phyloP scores from a whole-genome alignment of 1,139 yeast genomes.

The Hyphopichia fennica region DNA sequence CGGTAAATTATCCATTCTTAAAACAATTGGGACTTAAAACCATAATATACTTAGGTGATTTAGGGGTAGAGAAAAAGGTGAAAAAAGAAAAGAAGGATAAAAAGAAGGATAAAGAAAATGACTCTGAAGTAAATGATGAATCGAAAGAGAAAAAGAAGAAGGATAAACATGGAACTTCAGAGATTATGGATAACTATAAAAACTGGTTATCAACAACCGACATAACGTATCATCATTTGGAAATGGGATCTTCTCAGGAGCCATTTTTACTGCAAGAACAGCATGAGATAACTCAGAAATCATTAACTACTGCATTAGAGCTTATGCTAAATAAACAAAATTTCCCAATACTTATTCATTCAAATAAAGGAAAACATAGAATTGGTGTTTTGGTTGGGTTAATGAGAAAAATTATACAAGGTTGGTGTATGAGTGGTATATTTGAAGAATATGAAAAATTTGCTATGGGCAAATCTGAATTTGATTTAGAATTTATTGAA shows the following conservation, averaged over 20 bases:
- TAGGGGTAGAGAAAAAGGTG: conserved; percentile 34
- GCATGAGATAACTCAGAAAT: conserved; percentile 38
- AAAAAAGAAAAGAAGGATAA: conserved; percentile 41
- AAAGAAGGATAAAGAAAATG: conserved; percentile 19
- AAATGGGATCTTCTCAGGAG: conserved; percentile 72
- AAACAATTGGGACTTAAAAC: conserved; percentile 71
- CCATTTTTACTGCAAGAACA: conserved; percentile 60
- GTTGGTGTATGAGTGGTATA: conserved; percentile 91
- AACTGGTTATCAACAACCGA: conserved; percentile 60
- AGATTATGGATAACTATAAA: conserved; percentile 51
- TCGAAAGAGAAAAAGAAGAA: conserved; percentile 14
- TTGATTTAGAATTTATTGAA: conserved; percentile 70
- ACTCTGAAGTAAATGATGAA: not conserved
- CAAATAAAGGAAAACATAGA: conserved; percentile 93
- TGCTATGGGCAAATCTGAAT: conserved; percentile 91
- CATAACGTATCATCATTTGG: conserved; percentile 60
- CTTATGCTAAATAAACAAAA: conserved; percentile 67
- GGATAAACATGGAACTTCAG: conserved; percentile 38
- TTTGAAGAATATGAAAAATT: conserved; percentile 93
- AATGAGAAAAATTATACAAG: conserved; percentile 80
- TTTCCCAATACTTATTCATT: conserved; percentile 85
- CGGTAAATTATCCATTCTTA: conserved; percentile 76
- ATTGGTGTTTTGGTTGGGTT: conserved; percentile 90
- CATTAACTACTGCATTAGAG: conserved; percentile 62
- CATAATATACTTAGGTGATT: conserved; percentile 81